phyloP scores from a whole-genome alignment of 768 basidiomycete species.

The Lyophyllum semitale region DNA sequence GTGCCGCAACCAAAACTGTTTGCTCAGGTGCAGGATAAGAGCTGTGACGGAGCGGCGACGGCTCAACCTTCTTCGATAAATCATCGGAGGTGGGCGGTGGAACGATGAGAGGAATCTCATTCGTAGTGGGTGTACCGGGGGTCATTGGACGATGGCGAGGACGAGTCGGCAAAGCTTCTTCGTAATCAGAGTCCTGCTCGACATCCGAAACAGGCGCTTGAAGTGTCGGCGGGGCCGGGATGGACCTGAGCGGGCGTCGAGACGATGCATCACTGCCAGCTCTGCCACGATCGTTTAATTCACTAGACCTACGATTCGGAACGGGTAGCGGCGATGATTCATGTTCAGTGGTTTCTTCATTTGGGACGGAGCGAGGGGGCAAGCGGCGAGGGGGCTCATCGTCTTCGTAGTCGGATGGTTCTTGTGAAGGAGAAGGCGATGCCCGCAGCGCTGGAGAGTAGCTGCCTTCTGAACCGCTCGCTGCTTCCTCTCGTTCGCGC shows the following conservation, averaged over 20 bases:
- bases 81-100: slow-evolving; percentile 21
- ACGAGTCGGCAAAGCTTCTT: slow-evolving; percentile 35
- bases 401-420: slow-evolving; percentile 15
- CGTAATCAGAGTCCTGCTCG: slow-evolving; percentile 34
- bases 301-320: slow-evolving; percentile 15
- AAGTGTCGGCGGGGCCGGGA: slow-evolving; percentile 15
- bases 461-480: slow-evolving; percentile 4
- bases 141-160: slow-evolving; percentile 20
- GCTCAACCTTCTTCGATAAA: slow-evolving; percentile 5
- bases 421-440: neutral
- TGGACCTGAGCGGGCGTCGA: slow-evolving; percentile 12
- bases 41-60: slow-evolving; percentile 16
- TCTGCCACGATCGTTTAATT: slow-evolving; percentile 1
- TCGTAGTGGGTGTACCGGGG: slow-evolving; percentile 14
- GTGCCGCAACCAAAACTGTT: slow-evolving; percentile 9
- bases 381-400: slow-evolving; percentile 15
- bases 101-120: slow-evolving; percentile 21
- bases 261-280: slow-evolving; percentile 3
- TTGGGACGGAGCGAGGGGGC: slow-evolving; percentile 8
- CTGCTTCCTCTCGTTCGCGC: slow-evolving; percentile 27
- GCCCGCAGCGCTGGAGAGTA: neutral
- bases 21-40: slow-evolving; percentile 6
- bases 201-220: slow-evolving; percentile 20
- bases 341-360: slow-evolving; percentile 16
- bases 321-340: slow-evolving; percentile 22